A percentile compares a stretch with the other conserved stretches of the same genome.
Conservation (phyloP, 257 asterid genomes). For the Forsythia suspensa region DNA sequence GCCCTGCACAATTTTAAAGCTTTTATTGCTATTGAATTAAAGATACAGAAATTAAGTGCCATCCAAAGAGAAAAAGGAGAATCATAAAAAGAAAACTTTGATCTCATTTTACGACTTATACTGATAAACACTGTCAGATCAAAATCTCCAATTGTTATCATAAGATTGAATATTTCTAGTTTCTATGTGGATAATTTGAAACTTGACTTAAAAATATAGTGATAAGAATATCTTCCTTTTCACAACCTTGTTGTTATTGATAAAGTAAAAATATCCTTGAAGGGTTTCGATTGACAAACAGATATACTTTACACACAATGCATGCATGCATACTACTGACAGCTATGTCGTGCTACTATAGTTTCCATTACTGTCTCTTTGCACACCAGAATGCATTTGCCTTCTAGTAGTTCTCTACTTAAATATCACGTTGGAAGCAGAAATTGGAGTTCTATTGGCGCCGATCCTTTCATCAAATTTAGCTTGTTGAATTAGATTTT, state of each 20-base stretch:
- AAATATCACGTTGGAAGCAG: background rate
- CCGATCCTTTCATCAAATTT: background rate
- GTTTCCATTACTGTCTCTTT: background rate
- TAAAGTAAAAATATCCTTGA: background rate
- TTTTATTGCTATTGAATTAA: background rate
- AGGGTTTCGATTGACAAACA: background rate
- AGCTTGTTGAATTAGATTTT: constrained; percentile 1
- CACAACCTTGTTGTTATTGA: background rate
- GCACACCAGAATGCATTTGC: background rate
- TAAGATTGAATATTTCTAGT: background rate
- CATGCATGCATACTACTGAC: background rate
- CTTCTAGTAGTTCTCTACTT: background rate
- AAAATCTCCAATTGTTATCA: background rate
- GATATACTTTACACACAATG: background rate
- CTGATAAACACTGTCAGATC: background rate
- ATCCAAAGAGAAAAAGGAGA: background rate
- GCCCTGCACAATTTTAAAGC: background rate
- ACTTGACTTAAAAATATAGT: background rate
- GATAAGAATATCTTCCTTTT: background rate
- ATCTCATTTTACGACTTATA: background rate
- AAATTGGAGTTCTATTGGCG: background rate
- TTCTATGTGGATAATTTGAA: background rate
- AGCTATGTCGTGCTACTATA: background rate
- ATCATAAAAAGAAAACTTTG: background rate
- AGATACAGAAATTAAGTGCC: background rate